Evolutionary conservation across 257 asterid genomes (phyloP), one percentile per base, ranked within the genome.

Genomic region (Gentiana straminea): DNA sequence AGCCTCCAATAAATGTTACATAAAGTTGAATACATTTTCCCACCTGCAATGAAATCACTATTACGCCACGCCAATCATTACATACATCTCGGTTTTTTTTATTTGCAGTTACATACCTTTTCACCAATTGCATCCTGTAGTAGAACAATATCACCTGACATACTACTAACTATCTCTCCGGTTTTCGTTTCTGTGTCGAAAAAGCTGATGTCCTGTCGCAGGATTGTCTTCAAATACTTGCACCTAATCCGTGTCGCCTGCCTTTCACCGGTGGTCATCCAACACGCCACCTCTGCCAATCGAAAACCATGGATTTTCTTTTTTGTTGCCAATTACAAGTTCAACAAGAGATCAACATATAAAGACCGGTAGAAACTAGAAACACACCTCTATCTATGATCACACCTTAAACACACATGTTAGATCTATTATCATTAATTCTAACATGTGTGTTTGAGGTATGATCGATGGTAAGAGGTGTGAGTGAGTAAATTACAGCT

Each of bases 261-360:
- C 51, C 97, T 81, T 70, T 89, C 97, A 51, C 97, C 97, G 0
- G 92, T 79, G 62, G 86, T 74, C 95, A 89, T 89, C 97, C 97
- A 89, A 52, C 92, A 86, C 5, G 92, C 58, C 65, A 89, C 81
- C 94, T 89, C 97, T 88, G 68, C 33, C 70, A 51, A 39, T 24
- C 24, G 24, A 24, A 24, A 24, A 24, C 82, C 73, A 59, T 4
- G 59, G 15, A 88, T 84, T 39, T 91, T 92, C 69, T 74, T 78
- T 37, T 88, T 24, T 24, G 24, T 24, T 24, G 24, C 24, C 24
- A 24, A 24, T 24, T 24, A 24, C 24, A 24, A 24, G 24, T 24
- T 24, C 24, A 24, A 24, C 24, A 35, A 53, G 10, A 81, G 68
- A 80, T 80, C 8, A 92, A 86, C 7, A 49, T 67, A 34, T 78